Base-by-base conservation (phyloP, 1,284 basidiomycete genomes). In the Cryptococcus wingfieldii region DNA sequence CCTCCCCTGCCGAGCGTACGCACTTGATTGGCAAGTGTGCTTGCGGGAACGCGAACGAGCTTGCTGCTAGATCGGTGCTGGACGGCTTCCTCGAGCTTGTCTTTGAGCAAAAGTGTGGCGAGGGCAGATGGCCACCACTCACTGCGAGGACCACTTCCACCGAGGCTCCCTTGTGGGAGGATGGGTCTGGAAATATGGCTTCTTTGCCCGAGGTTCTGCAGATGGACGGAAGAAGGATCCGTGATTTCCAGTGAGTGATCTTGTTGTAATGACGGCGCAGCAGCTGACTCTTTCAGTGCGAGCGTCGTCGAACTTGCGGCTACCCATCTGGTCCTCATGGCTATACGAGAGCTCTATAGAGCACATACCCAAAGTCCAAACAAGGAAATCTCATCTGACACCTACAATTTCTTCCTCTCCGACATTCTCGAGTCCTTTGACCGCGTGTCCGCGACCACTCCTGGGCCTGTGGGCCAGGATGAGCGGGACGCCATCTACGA, bases 321-420 rank as follows among this genome's bases (percentile, higher is more conserved):
- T 42, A 78, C 90, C 51, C 88, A 87, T 78, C 86, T 90, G 83
- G 83, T 90, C 64, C 79, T 90, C 38, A 79, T 91, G 69, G 83
- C 91, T 34, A 90, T 86, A 73, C 84, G 88, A 16, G 18, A 47
- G 13, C 47, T 49, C 53, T 54, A 53, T 38, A 34, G 31, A 10
- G 31, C 7, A 34, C 31, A 34, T 34, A 51, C 49, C 13, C 48
- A 52, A 27, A 37, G 34, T 18, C 43, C 55, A 16, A 39, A 34
- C 41, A 42, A 42, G 14, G 19, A 23, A 6, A 34, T 34, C 5
- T 34, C 31, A 6, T 6, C 31, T 5, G 31, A 34, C 31, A 34
- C 31, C 7, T 34, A 34, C 10, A 6, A 5, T 6, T 34, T 10
- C 31, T 34, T 34, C 41, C 41, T n/a, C 19, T 42, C 41, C 5